Evolutionary conservation across 805 yeast genomes (phyloP).

Genomic region (Sugiyamaella smithiae): DNA sequence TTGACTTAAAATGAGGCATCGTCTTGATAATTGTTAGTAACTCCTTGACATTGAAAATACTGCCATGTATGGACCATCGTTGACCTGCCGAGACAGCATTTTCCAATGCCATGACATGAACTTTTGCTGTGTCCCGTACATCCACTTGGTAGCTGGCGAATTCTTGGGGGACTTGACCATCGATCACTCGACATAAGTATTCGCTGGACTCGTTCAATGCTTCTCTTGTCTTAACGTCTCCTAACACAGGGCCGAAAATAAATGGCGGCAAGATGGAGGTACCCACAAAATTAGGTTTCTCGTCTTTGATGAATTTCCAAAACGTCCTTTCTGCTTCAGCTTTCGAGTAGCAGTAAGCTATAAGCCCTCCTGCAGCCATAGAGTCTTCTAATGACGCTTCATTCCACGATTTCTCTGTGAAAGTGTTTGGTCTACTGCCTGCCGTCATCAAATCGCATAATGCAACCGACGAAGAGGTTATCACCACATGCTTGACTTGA

Average conservation of each 20-base stretch:
- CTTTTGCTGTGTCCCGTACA: slow-evolving; percentile 61
- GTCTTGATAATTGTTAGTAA: not conserved
- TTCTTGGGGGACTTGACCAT: not conserved
- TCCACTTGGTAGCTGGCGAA: slow-evolving; percentile 40
- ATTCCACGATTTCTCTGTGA: slow-evolving; percentile 33
- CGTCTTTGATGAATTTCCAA: slow-evolving; percentile 48
- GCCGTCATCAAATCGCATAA: slow-evolving; percentile 31
- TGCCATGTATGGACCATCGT: slow-evolving; percentile 12
- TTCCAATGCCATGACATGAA: slow-evolving; percentile 53
- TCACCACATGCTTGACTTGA: slow-evolving; percentile 43
- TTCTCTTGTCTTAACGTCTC: slow-evolving; percentile 29
- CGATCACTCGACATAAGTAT: slow-evolving; percentile 3
- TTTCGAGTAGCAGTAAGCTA: slow-evolving; percentile 43
- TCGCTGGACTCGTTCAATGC: slow-evolving; percentile 12
- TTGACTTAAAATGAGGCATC: not conserved
- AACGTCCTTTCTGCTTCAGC: slow-evolving; percentile 55
- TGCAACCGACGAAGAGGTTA: slow-evolving; percentile 50
- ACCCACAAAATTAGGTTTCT: slow-evolving; percentile 26
- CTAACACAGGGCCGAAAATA: slow-evolving; percentile 34
- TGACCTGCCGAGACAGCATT: slow-evolving; percentile 23
- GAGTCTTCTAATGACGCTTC: slow-evolving; percentile 33
- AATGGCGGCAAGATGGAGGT: slow-evolving; percentile 33
- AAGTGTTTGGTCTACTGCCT: slow-evolving; percentile 39
- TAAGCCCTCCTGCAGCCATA: slow-evolving; percentile 7
- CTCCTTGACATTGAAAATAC: not conserved